These are phyloP conservation scores for Waitea zeae DNA, from an alignment of 1,284 basidiomycete species.

Conservation along the genomic window DNA sequence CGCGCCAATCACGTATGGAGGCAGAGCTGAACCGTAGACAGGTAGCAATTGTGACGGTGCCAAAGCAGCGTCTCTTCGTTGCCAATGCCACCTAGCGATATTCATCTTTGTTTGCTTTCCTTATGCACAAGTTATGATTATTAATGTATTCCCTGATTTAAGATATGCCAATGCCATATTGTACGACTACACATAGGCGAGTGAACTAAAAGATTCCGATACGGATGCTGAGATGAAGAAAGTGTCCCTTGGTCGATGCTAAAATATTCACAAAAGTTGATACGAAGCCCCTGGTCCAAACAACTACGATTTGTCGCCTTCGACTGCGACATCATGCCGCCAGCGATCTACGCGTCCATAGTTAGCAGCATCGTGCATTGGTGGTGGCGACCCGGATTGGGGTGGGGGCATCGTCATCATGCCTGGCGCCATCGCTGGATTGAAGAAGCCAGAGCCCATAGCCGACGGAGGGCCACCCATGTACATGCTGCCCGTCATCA, in stretches of 20 bases:
- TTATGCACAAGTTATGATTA: no score
- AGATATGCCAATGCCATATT: no score
- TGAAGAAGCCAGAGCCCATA: constrained; percentile 48
- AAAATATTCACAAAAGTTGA: no score
- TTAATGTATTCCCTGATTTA: no score
- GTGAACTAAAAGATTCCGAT: no score
- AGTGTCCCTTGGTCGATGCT: no score
- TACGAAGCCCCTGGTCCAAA: no score
- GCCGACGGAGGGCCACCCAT: constrained; percentile 23
- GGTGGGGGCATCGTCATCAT: constrained; percentile 37
- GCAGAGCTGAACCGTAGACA: constrained; percentile 64
- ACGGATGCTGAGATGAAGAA: no score
- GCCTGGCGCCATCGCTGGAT: constrained; percentile 28
- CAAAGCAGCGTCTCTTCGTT: constrained; percentile 57
- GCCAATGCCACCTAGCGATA: no score
- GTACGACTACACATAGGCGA: no score
- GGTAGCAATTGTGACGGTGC: constrained; percentile 65
- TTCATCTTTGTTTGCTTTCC: no score
- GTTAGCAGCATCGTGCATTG: constrained; percentile 43
- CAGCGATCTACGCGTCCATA: constrained; percentile 58
- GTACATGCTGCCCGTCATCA: constrained; percentile 38
- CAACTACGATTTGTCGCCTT: constrained; percentile 34
- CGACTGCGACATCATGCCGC: constrained; percentile 59
- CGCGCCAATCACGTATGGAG: constrained; percentile 54
- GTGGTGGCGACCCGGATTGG: constrained; percentile 31